Base-by-base conservation (phyloP, 306 rosid species). In the Prosopis cineraria region DNA sequence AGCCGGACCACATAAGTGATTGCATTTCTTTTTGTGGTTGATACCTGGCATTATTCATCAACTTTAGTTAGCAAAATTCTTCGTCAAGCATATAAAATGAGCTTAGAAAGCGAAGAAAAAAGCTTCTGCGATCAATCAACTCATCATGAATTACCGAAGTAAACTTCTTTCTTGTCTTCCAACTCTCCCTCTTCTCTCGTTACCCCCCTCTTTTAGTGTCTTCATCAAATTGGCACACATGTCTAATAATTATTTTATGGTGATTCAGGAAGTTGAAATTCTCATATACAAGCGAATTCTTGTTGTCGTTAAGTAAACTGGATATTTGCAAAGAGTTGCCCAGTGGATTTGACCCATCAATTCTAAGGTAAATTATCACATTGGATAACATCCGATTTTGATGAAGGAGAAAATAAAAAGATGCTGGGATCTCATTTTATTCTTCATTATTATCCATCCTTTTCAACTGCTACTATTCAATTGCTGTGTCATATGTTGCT, bases 291-390 rank as follows among this genome's bases (percentile, higher is more conserved):
- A 85, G 94, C 74, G 98, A 93, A 43, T 96, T 93, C 80, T 84
- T 96, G 13, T 65, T 96, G 65, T 96, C 99, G 2, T 53, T 96
- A 8, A 89, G 94, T 50, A 91, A 86, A 65, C 88, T 91, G 88
- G 98, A 93, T 70, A 64, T 59, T 33, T 93, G 99, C 94, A 78
- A 86, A 79, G 88, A 87, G 81, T 76, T 96, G 53, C 99, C 99
- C 5, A 79, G 85, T 72, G 93, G 90, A 66, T 85, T 93, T 80
- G 97, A 96, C 77, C 93, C 27, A 80, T 88, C 97, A 68, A 78
- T 93, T 82, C 20, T 90, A 33, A 88, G 97, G 99, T 96, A 83
- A 76, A 74, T 19, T 24, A 77, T 65, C 31, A 77, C 25, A 10
- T 29, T 31, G 17, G 22, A 59, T 22, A 41, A n/a, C 30, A 39